Evolutionary conservation across 768 basidiomycete species (phyloP), one percentile per base, ranked within the genome.

Genomic region (Trametes sanguinea): DNA sequence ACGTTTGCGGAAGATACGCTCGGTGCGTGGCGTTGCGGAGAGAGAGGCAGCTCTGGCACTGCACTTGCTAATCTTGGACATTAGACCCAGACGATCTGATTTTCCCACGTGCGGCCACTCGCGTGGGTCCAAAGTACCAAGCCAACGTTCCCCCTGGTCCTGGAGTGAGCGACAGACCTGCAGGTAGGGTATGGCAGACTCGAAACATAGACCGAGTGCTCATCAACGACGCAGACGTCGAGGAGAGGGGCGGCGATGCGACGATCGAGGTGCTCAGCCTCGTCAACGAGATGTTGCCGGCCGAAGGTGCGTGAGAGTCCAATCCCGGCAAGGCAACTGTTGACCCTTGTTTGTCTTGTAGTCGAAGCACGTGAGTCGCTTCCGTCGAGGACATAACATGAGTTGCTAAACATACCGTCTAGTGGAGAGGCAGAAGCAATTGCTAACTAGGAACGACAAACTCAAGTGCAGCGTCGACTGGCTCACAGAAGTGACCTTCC

Each of bases 11-110:
- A 94, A 74, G 95, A 97, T 75, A 93, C 94, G 27, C 80, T 95
- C 51, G 92, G 93, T 92, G 68, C 69, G 83, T 73, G 52, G 14
- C n/a, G 33, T 37, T 44, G 40, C 47, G 47, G 48, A 39, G 29
- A 39, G 29, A 39, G 32, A 14, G 47, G 43, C 33, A 11, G 40
- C 44, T 33, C 42, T 33, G 46, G 52, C 46, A 43, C 44, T 44
- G 30, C 52, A 30, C 63, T 39, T 53, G 58, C 67, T 75, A 71
- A 69, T 69, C 64, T 71, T 67, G 73, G 68, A 61, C 57, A 65
- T 74, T 22, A 95, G 96, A 98, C 80, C 87, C 93, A 50, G 94
- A 99, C 74, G 96, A 99, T 77, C 85, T 94, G 61, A 96, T 98
- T 72, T 98, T 95, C 73, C 95, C 96, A 61, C 89, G 94, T 60